Conservation (phyloP, 139 green algal genomes). For the Haematococcus lacustris region DNA sequence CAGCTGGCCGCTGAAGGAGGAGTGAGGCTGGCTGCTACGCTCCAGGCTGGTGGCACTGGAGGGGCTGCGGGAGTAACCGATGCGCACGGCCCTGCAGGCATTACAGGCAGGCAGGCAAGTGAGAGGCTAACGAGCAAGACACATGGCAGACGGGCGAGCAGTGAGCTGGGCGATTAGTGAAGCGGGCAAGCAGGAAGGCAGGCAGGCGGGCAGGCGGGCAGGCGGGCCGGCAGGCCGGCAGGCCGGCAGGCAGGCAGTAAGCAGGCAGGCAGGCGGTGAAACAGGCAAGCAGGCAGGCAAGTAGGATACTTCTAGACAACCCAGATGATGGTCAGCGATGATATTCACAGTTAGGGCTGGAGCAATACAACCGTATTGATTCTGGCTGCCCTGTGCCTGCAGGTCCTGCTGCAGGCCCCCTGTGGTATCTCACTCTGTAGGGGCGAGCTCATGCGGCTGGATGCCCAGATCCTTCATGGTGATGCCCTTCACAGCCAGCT, state of each 20-base stretch:
- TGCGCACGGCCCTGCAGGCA: background rate
- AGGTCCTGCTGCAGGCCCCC: background rate
- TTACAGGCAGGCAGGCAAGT: no score
- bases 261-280: background rate
- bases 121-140: no score
- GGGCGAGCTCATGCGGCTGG: slow-evolving; percentile 12
- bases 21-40: no score
- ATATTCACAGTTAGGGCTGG: no score
- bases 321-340: no score
- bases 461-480: slow-evolving; percentile 33
- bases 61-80: slow-evolving; percentile 2
- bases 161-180: background rate
- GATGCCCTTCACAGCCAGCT: slow-evolving; percentile 34
- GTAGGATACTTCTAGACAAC: background rate
- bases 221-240: background rate
- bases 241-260: background rate
- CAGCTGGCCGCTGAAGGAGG: no score
- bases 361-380: no score
- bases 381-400: no score
- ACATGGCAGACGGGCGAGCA: no score
- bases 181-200: background rate
- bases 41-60: background rate
- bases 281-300: background rate
- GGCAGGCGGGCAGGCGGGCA: no score
- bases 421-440: slow-evolving; percentile 1